Evolutionary conservation across 306 rosid genomes (phyloP), one percentile per base, ranked within the genome.

Genomic region (Quercus parvula): DNA sequence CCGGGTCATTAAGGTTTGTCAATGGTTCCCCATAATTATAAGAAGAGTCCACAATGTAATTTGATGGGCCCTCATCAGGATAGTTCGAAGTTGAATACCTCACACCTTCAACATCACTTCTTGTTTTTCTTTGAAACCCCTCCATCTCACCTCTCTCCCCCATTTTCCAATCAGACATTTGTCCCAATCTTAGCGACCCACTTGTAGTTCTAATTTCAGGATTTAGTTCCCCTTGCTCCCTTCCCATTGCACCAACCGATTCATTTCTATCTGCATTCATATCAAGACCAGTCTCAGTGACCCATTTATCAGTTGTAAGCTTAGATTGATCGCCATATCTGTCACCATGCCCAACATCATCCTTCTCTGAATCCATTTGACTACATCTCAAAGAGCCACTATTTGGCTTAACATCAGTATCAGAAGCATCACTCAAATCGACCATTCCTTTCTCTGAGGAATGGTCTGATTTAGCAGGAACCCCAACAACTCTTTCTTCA

Each of bases 11-110:
- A 62, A 70, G 82, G 67, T 81, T 88, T 78, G 86, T 86, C 87
- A 82, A 72, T 54, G 79, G 87, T 54, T 90, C 90, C 49, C 88
- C 90, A n/a, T 82, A 77, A 66, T 85, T 85, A 72, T 76, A 61
- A 52, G 93, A 30, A 79, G 84, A 78, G 74, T 88, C 82, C 14
- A 83, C 27, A 27, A 66, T 82, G 76, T 58, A 74, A 81, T 80
- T 90, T 25, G 98, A 87, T 28, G 92, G 78, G 56, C 97, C 98
- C 62, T 91, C 98, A 4, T 83, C 86, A 13, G 87, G 88, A 77
- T 82, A 81, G 80, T 81, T 88, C 64, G 89, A 87, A 82, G 89
- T 82, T 17, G 96, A 88, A 86, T 91, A 86, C 77, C 94, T 88
- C 87, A 86, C 80, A 71, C 84, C 89, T 80, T 92, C 92, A 66